Conservation (phyloP, 306 rosid species). For the Medicago ruthenica region DNA sequence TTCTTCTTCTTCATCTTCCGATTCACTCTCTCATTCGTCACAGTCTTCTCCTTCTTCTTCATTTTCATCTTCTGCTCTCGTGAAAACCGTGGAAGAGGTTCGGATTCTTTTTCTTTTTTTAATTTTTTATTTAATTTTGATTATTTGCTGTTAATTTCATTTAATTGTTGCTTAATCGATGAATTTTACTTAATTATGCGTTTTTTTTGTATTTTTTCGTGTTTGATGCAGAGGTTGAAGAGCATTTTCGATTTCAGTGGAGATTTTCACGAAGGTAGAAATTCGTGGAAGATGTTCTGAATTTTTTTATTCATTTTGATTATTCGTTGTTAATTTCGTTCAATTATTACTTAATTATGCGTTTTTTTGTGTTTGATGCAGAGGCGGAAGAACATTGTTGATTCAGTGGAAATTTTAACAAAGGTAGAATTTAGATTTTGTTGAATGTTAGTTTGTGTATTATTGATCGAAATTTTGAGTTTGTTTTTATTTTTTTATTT, state of each 20-base stretch:
- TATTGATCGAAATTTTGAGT: not conserved
- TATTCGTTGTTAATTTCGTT: not conserved
- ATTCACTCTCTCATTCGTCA: too few species aligned
- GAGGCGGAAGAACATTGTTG: slow-evolving; percentile 13
- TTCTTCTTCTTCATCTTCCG: too few species aligned
- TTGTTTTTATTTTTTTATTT: not conserved
- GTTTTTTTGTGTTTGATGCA: not conserved
- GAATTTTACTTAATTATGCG: slow-evolving; percentile 5
- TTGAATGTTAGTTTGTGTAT: not conserved
- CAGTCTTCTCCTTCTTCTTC: too few species aligned
- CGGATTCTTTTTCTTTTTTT: not conserved
- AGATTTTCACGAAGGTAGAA: slow-evolving; percentile 1
- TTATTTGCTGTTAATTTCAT: not conserved
- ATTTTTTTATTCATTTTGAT: not conserved
- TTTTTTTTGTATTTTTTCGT: not conserved
- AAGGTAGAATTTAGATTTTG: not conserved
- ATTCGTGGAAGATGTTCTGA: not conserved
- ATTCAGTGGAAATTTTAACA: not conserved
- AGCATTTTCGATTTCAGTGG: not conserved
- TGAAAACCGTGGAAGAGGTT: not conserved
- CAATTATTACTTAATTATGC: not conserved
- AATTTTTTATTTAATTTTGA: too few species aligned
- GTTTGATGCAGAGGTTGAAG: slow-evolving; percentile 14
- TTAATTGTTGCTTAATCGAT: not conserved
- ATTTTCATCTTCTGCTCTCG: too few species aligned